Evolutionary conservation across 2,329 filamentous ascomycete species (phyloP).

Genomic region (Emericellopsis cladophorae): DNA sequence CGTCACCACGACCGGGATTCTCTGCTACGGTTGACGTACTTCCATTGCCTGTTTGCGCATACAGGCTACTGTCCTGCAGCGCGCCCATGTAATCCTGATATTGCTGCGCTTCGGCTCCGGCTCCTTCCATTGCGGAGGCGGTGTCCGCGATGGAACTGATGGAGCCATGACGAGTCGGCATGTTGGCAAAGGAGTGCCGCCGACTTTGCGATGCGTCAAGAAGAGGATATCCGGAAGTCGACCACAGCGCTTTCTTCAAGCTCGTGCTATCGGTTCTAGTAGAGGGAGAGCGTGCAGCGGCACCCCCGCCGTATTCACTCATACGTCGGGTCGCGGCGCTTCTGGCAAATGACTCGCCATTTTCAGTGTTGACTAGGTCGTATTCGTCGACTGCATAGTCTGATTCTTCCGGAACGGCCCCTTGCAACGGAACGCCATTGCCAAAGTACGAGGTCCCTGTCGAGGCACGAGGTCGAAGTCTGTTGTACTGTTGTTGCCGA

Average conservation of each 20-base stretch:
- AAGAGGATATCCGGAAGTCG: conserved; percentile 54
- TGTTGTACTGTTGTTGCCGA: conserved; percentile 42
- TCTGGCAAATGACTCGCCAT: conserved; percentile 30
- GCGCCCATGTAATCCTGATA: conserved; percentile 1
- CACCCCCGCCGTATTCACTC: conserved; percentile 13
- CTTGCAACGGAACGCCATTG: conserved; percentile 47
- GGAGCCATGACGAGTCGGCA: conserved; percentile 51
- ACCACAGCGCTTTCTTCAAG: conserved; percentile 58
- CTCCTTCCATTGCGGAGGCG: conserved; percentile 30
- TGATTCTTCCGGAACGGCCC: conserved; percentile 49
- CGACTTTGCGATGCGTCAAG: conserved; percentile 59
- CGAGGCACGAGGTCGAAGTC: conserved; percentile 45
- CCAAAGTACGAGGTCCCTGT: conserved; percentile 40
- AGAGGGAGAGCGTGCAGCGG: conserved; percentile 33
- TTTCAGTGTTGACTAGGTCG: conserved; percentile 44
- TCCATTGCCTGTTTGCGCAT: not conserved
- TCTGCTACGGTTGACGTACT: not conserved
- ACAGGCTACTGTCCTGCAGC: not conserved
- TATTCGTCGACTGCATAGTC: conserved; percentile 64
- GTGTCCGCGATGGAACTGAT: conserved; percentile 47
- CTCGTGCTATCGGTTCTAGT: conserved; percentile 44
- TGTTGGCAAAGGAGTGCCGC: conserved; percentile 67
- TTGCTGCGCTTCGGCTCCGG: conserved; percentile 25
- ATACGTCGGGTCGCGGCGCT: conserved; percentile 22
- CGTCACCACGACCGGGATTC: no score